Base-by-base conservation (phyloP, 176 grass and related monocot genomes). In the Olyra latifolia region DNA sequence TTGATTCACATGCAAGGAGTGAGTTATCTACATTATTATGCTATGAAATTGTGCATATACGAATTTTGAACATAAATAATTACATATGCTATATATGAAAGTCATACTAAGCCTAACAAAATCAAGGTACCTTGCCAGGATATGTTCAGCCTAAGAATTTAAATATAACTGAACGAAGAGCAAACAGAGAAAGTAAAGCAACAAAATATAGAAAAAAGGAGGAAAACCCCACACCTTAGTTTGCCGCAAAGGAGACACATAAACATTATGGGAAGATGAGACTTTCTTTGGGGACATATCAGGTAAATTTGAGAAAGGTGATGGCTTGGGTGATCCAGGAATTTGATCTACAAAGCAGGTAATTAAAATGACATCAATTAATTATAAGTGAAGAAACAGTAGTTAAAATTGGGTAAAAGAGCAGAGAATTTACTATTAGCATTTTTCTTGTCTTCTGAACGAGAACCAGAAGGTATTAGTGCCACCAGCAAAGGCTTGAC, bases 221-320 rank as follows among this genome's bases (percentile, higher is more conserved):
- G 24, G 59, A 57, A 72, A 38, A 76, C 80, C 38, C n/a, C 42
- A 64, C 38, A 94, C 95, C 95, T 98, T 98, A 17, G 88, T 82
- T 91, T 98, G 92, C n/a, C 90, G 85, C 55, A 98, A 67, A 50
- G 95, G 95, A 83, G 95, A 98, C 29, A 95, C 90, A 82, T 89
- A 98, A 68, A 98, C 78, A 89, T 98, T 98, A 81, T 93, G 92
- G 40, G 86, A 77, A 71, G 95, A 80, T 68, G 95, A 98, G 15
- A 98, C 90, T 91, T 98, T 98, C 78, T 94, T 95, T 10, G 95
- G 95, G 40, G 95, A 98, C 95, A 98, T 91, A 81, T 93, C 95
- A 75, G 95, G 95, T 74, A 98, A 81, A 85, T 91, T 98, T 80
- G 87, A 84, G 68, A 98, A 92, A 80, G 92, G 86, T 65, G 87